Base-by-base conservation (phyloP, 495 filamentous ascomycete species). In the Penicillium desertorum region DNA sequence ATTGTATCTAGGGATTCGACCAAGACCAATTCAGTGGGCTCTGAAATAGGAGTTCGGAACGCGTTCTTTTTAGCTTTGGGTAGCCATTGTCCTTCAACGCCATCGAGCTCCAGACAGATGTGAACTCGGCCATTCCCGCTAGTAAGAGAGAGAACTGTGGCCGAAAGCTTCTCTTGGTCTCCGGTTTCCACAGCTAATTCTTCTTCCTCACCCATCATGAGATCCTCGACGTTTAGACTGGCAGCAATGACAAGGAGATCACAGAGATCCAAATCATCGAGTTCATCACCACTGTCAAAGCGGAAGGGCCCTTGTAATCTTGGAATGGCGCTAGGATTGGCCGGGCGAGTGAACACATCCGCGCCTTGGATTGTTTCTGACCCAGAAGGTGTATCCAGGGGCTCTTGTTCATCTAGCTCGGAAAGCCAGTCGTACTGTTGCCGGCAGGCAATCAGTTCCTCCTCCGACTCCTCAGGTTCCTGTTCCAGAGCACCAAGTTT, bases 241-340 rank as follows among this genome's bases (percentile, higher is more conserved):
- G 82, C 65, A 39, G 80, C 77, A 46, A 81, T 77, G 17, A 85
- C 79, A 58, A 80, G 69, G 25, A 88, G 78, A 65, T 88, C 86
- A 16, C 82, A 80, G 10, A 88, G 74, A 61, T 94, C 89, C 22
- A 87, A 68, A 59, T 90, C 87, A 42, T 89, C 83, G 44, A 86
- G 74, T 32, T 81, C 77, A 29, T 89, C 84, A 1, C 74, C 87
- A 7, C 82, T 69, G 22, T 88, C 81, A 14, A 93, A 74, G 10
- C 87, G 79, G 69, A 96, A 95, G 3, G 92, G 92, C 3, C 92
- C 92, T 71, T 97, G 92, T 39, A 97, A 72, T 59, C 82, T 86
- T 5, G 92, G 91, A 30, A 92, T 81, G 5, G 82, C 75, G 19
- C 91, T 86, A 1, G 88, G 89, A n/a, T 77, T 81, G 0, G 72